Conservation (phyloP, 129 eudicot species). For the Artemisia argyi region DNA sequence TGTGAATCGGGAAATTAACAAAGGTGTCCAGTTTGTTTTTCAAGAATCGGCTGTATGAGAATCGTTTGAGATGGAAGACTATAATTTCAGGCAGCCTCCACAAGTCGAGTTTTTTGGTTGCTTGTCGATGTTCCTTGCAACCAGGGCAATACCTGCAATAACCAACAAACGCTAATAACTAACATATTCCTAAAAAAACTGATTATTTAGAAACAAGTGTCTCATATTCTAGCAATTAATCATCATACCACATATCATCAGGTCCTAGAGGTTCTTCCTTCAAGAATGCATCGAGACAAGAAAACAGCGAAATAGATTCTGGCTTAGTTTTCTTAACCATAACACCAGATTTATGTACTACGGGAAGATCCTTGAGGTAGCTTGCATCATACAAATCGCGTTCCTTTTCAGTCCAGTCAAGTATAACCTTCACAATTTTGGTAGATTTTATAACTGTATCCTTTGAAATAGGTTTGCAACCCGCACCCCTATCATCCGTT, state of each 20-base stretch:
- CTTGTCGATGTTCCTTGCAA: constrained; percentile 94
- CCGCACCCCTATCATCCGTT: constrained; percentile 61
- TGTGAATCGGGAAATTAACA: constrained; percentile 79
- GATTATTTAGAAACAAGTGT: neutral
- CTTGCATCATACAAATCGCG: constrained; percentile 64
- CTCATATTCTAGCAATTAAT: neutral
- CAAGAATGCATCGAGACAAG: constrained; percentile 90
- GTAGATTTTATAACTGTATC: constrained; percentile 56
- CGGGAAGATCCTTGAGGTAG: constrained; percentile 87
- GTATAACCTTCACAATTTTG: constrained; percentile 47
- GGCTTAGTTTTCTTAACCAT: constrained; percentile 82
- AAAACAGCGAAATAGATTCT: constrained; percentile 89
- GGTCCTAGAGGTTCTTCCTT: constrained; percentile 99
- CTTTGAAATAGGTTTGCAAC: constrained; percentile 55
- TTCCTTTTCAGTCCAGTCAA: constrained; percentile 86
- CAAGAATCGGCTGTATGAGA: constrained; percentile 88
- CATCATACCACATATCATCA: constrained; percentile 94
- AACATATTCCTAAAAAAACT: neutral
- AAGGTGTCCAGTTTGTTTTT: constrained; percentile 95
- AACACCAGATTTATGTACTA: constrained; percentile 67
- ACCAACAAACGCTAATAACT: neutral
- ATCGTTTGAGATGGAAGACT: constrained; percentile 88
- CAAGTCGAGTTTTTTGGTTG: constrained; percentile 87
- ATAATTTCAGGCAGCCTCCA: constrained; percentile 94
- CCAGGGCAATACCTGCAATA: constrained; percentile 91